These are phyloP conservation scores for Citrus trifoliata DNA, from an alignment of 345 rosid genomes.

Conservation along the genomic window DNA sequence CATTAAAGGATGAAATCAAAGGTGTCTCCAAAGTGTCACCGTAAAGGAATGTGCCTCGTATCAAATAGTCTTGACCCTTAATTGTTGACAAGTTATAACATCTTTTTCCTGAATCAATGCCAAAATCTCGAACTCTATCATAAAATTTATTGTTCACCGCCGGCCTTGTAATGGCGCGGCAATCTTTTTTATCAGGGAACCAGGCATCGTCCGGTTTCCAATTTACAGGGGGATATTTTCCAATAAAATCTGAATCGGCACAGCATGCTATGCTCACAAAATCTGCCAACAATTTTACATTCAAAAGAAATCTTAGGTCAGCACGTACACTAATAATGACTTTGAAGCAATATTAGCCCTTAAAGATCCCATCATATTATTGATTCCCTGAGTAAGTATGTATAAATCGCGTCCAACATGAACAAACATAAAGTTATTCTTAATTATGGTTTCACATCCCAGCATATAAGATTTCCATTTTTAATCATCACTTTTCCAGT, in stretches of 20 bases:
- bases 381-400: neutral
- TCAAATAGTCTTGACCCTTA: constrained; percentile 36
- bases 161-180: constrained; percentile 22
- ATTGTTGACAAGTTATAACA: constrained; percentile 45
- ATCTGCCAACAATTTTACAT: constrained; percentile 31
- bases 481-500: too few relatives aligned
- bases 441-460: neutral
- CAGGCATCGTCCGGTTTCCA: constrained; percentile 42
- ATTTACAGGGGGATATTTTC: constrained; percentile 9
- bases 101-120: constrained; percentile 37
- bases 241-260: constrained; percentile 25
- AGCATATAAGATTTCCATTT: neutral
- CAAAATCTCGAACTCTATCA: constrained; percentile 34
- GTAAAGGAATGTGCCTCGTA: constrained; percentile 39
- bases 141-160: constrained; percentile 12
- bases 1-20: constrained; percentile 20
- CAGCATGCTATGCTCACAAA: constrained; percentile 61
- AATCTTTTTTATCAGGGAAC: constrained; percentile 32
- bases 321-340: neutral
- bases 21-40: constrained; percentile 10
- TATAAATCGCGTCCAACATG: neutral
- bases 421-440: neutral
- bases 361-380: neutral
- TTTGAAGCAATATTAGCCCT: neutral
- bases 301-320: neutral